phyloP scores from a whole-genome alignment of 257 asterid genomes.

The Solanum boliviense region DNA sequence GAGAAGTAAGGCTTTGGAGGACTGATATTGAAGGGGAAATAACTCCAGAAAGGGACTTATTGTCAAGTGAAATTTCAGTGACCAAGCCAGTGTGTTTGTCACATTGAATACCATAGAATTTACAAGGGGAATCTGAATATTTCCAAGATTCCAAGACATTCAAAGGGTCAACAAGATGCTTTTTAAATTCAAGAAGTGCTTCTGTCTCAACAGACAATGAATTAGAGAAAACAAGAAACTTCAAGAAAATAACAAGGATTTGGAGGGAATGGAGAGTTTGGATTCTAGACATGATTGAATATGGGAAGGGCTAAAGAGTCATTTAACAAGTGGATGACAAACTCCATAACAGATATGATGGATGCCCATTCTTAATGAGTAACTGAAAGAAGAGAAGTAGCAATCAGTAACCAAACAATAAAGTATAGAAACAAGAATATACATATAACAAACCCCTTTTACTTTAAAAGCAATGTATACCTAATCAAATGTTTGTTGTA shows the following conservation, averaged over 20 bases:
- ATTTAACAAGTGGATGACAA: conserved; percentile 24
- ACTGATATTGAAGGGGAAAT: conserved; percentile 41
- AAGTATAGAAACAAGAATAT: background rate
- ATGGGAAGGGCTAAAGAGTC: conserved; percentile 27
- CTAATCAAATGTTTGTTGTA: background rate
- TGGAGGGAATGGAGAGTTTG: conserved; percentile 29
- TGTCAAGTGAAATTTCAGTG: conserved; percentile 52
- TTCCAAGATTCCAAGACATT: conserved; percentile 63
- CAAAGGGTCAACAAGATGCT: conserved; percentile 55
- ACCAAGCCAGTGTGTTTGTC: conserved; percentile 24
- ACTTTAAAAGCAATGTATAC: background rate
- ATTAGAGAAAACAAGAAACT: conserved; percentile 11
- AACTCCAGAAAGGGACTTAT: conserved; percentile 29
- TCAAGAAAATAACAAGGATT: conserved; percentile 26
- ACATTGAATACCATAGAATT: conserved; percentile 58
- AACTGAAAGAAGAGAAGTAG: conserved; percentile 34
- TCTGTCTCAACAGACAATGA: conserved; percentile 32
- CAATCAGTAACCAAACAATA: conserved; percentile 8
- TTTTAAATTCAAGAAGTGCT: conserved; percentile 66
- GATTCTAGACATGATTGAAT: conserved; percentile 31
- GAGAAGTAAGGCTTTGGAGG: conserved; percentile 41
- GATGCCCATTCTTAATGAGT: conserved; percentile 34
- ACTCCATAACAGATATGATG: conserved; percentile 42
- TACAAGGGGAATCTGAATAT: conserved; percentile 32
- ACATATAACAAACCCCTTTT: conserved; percentile 2